phyloP scores from a whole-genome alignment of 768 basidiomycete species.

The Suillus luteus region DNA sequence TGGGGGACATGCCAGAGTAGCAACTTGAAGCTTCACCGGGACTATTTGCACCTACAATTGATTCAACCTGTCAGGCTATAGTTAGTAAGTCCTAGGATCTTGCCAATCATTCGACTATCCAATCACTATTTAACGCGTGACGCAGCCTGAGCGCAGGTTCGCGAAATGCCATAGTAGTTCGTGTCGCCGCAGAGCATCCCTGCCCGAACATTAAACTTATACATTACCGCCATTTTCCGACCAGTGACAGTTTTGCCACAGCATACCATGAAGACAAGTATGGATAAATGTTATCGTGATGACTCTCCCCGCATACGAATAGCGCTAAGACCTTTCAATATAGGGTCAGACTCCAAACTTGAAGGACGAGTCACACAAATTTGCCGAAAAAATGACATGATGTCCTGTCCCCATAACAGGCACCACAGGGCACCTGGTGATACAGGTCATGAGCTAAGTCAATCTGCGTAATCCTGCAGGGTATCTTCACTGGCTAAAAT shows the following conservation, averaged over 20 bases:
- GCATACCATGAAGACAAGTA: neutral
- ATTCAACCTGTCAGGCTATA: neutral
- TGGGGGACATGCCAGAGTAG: neutral
- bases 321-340: neutral
- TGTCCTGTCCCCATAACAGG: neutral
- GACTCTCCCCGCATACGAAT: neutral
- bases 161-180: neutral
- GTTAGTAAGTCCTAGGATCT: neutral
- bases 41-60: neutral
- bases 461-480: neutral
- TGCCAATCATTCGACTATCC: neutral
- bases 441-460: neutral
- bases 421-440: neutral
- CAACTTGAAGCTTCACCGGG: neutral
- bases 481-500: neutral
- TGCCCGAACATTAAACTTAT: neutral
- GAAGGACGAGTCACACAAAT: neutral
- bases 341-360: neutral
- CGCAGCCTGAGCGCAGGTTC: neutral
- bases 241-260: neutral
- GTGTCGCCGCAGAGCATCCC: neutral
- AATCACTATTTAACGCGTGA: neutral
- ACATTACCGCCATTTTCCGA: neutral
- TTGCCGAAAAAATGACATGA: neutral
- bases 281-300: neutral